Percentiles rank a stretch among this genome's conserved stretches.
phyloP scores from a whole-genome alignment of 2,329 filamentous ascomycete genomes.

The Stachybotrys elegans region DNA sequence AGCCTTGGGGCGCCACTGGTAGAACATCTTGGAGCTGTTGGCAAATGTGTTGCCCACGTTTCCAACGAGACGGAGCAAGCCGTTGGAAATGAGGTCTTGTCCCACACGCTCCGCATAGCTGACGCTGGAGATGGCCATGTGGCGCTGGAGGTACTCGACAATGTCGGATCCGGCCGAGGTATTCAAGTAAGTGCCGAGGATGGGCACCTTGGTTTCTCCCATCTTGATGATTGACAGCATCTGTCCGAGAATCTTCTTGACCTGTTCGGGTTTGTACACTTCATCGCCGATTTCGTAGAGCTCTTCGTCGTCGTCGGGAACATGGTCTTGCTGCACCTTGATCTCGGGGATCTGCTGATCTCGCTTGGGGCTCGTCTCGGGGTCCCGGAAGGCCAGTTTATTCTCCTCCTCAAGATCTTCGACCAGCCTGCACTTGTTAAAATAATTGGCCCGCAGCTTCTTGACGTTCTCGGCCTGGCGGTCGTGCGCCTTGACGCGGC shows the following conservation, averaged over 20 bases:
- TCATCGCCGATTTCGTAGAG: conserved; percentile 88
- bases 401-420: conserved; percentile 98
- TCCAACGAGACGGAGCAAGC: conserved; percentile 84
- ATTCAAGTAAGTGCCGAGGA: conserved; percentile 91
- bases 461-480: conserved; percentile 85
- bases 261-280: conserved; percentile 74
- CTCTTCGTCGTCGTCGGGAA: conserved; percentile 70
- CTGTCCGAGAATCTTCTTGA: conserved; percentile 84
- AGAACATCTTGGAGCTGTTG: conserved; percentile 95
- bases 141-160: conserved; percentile 87
- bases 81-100: conserved; percentile 81
- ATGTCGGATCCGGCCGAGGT: conserved; percentile 89
- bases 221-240: conserved; percentile 84
- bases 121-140: conserved; percentile 78
- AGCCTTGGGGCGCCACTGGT: conserved; percentile 91
- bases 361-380: conserved; percentile 62
- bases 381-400: conserved; percentile 93
- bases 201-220: conserved; percentile 89
- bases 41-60: conserved; percentile 94
- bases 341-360: conserved; percentile 69
- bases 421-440: conserved; percentile 95
- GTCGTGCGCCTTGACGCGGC: conserved; percentile 86
- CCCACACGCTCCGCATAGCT: conserved; percentile 92
- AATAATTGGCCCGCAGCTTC: conserved; percentile 93
- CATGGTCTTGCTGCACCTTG: conserved; percentile 68